phyloP scores from a whole-genome alignment of 1,139 yeast species.

The Pichia sp. region DNA sequence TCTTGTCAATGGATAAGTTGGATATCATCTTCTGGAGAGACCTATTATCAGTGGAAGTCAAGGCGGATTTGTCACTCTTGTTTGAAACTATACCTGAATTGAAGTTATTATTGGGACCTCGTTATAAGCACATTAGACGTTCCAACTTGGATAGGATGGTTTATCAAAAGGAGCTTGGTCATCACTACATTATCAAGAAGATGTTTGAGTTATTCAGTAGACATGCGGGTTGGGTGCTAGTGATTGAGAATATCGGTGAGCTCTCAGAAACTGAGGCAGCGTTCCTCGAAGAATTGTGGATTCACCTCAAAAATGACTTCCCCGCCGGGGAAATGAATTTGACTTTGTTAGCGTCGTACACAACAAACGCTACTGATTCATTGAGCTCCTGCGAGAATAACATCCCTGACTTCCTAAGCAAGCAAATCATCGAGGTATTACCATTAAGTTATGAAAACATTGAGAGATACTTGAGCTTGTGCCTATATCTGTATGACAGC shows the following conservation, averaged over 20 bases:
- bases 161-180: slow-evolving; percentile 38
- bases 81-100: slow-evolving; percentile 48
- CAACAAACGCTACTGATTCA: not conserved
- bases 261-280: slow-evolving; percentile 37
- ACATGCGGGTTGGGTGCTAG: slow-evolving; percentile 43
- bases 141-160: slow-evolving; percentile 25
- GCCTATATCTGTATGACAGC: slow-evolving; percentile 22
- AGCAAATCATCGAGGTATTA: slow-evolving; percentile 10
- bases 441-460: slow-evolving; percentile 25
- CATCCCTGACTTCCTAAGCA: slow-evolving; percentile 7
- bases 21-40: slow-evolving; percentile 45
- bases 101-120: slow-evolving; percentile 43
- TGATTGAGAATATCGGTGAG: slow-evolving; percentile 52
- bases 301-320: slow-evolving; percentile 18
- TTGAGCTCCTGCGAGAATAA: not conserved
- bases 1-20: slow-evolving; percentile 40
- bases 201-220: slow-evolving; percentile 43
- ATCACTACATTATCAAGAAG: slow-evolving; percentile 44
- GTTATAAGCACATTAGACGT: slow-evolving; percentile 33
- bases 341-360: slow-evolving; percentile 13
- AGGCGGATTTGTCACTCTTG: slow-evolving; percentile 44
- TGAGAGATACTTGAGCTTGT: slow-evolving; percentile 26
- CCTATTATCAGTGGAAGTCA: slow-evolving; percentile 39
- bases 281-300: slow-evolving; percentile 35
- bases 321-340: slow-evolving; percentile 11